Percentiles rank a stretch among this genome's conserved stretches.
Conservation (phyloP, 495 filamentous ascomycete genomes). For the Xylaria palmicola region DNA sequence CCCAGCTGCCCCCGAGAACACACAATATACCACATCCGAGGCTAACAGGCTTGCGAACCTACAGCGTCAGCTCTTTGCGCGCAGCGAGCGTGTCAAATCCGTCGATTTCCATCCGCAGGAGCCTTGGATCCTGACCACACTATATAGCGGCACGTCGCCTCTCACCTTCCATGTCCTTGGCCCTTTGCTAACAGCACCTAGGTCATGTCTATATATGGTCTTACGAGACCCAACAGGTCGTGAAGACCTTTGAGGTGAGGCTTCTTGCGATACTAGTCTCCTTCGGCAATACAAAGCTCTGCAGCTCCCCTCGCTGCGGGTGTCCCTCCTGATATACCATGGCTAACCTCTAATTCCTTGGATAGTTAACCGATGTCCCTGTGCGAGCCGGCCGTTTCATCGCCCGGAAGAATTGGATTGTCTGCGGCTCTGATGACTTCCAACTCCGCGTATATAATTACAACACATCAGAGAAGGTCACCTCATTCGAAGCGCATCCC, state of each 20-base stretch:
- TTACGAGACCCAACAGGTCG: conserved; percentile 93
- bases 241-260: conserved; percentile 86
- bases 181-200: conserved; percentile 29
- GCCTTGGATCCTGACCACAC: conserved; percentile 94
- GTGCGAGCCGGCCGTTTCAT: conserved; percentile 96
- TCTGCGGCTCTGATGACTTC: conserved; percentile 98
- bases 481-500: conserved; percentile 95
- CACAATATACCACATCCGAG: conserved; percentile 8
- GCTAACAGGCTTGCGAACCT: conserved; percentile 39
- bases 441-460: conserved; percentile 94
- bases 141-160: conserved; percentile 73
- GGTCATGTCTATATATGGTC: conserved; percentile 99
- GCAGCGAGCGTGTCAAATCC: conserved; percentile 91
- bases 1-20: neutral
- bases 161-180: neutral
- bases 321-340: neutral
- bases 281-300: neutral
- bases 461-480: conserved; percentile 99
- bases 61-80: conserved; percentile 77
- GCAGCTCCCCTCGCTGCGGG: neutral
- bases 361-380: conserved; percentile 88
- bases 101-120: conserved; percentile 97
- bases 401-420: conserved; percentile 98
- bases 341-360: neutral
- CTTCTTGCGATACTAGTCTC: neutral